Percentiles rank a stretch among this genome's conserved stretches.
Conservation (phyloP, 805 yeast genomes). For the Ogataea corticis region DNA sequence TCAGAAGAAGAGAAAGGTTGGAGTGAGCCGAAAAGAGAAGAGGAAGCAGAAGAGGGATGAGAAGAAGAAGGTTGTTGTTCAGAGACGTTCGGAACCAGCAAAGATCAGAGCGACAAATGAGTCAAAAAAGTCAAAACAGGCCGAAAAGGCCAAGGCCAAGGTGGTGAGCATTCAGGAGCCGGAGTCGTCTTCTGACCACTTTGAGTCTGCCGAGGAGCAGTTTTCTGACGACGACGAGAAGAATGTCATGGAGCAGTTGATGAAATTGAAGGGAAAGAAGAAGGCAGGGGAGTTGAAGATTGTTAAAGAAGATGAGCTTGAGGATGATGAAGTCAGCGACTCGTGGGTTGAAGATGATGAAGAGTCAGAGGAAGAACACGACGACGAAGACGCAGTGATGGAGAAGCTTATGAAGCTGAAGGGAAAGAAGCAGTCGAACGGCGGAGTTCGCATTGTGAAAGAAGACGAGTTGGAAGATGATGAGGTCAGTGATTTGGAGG, state of each 20-base stretch:
- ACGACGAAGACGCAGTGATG: slow-evolving; percentile 44
- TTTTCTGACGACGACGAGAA: slow-evolving; percentile 27
- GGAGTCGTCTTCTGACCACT: slow-evolving; percentile 7
- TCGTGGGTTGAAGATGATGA: slow-evolving; percentile 9
- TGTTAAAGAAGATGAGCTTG: slow-evolving; percentile 29
- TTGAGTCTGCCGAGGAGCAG: slow-evolving; percentile 4
- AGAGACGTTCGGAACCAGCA: too few relatives aligned
- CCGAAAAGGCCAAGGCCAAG: slow-evolving; percentile 7
- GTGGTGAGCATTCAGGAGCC: slow-evolving; percentile 9
- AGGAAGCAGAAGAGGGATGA: slow-evolving; percentile 39
- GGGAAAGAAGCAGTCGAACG: slow-evolving; percentile 33
- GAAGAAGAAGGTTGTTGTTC: slow-evolving; percentile 29
- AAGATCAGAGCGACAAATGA: too few relatives aligned
- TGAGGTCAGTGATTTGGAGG: slow-evolving; percentile 8
- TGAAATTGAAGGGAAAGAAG: slow-evolving; percentile 28
- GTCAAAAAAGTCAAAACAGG: not conserved
- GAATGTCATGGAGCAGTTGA: slow-evolving; percentile 28
- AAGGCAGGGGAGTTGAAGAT: slow-evolving; percentile 31
- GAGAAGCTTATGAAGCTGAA: slow-evolving; percentile 73
- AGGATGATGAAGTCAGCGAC: slow-evolving; percentile 25
- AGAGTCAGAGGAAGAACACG: slow-evolving; percentile 6
- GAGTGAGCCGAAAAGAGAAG: slow-evolving; percentile 37
- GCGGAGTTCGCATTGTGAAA: slow-evolving; percentile 7
- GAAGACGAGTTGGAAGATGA: slow-evolving; percentile 12
- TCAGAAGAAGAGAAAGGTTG: slow-evolving; percentile 27